Base-by-base conservation (phyloP, 495 filamentous ascomycete genomes). In the Elaphomyces granulatus region DNA sequence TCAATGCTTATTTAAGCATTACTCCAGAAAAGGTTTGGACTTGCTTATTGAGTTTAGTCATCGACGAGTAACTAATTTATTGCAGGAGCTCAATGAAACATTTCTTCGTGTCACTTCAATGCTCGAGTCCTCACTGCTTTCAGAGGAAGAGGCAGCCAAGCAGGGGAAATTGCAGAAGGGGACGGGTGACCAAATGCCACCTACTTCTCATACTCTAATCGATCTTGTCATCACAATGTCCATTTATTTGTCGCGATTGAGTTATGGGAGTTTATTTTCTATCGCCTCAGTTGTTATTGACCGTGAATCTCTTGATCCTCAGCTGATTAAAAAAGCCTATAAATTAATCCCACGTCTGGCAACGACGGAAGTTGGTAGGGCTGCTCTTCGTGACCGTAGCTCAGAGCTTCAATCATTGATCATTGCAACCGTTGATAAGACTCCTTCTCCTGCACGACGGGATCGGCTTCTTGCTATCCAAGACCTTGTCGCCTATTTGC, bases 261-360 rank as follows among this genome's bases (percentile, higher is more conserved):
- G 82, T 56, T 93, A 90, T 47, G 63, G 71, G 21, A 68, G 72
- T 16, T 74, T 98, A 2, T 94, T 96, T 60, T 71, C 69, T 42
- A 83, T 95, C 43, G 82, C 88, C 3, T 68, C 83, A 0, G 66
- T 80, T 9, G 79, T 94, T 37, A 72, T 96, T 40, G 75, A 78
- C 47, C 78, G 75, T 46, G 51, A 46, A 41, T 58, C 54, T 20
- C 12, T 28, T 12, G 92, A 96, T 45, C 81, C 90, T 18, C 88
- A 95, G 52, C 68, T 98, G n/a, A 86, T 96, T 56, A 98, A 98
- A 74, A 98, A 98, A 62, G 88, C 90, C 2, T 98, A 96, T 68
- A 95, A 96, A 59, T 68, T 98, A 36, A 85, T 98, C 39, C 88
- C 90, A 6, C 76, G 88, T 20, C 72, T 98, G 32, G 80, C 82